Base-by-base conservation (phyloP, 2,329 filamentous ascomycete genomes). In the Fusarium sp. region DNA sequence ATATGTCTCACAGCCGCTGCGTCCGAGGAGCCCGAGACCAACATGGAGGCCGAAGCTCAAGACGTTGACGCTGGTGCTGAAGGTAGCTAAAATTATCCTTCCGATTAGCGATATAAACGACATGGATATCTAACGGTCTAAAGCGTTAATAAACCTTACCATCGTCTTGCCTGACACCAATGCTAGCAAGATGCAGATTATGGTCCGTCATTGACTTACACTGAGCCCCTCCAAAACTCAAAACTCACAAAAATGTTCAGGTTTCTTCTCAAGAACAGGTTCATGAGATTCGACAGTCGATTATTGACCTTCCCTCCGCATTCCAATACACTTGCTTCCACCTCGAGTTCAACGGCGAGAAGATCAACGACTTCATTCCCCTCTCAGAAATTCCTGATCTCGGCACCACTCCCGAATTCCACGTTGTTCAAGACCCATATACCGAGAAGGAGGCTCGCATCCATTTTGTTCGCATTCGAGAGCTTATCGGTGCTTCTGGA, bases 311-410 rank as follows among this genome's bases (percentile, higher is more conserved):
- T 53, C 96, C 96, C 8, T 88, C 92, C 66, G 97, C 95, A 55
- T 96, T 98, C 84, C 94, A 97, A 82, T 98, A 98, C 85, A 97
- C 96, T 57, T 99, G 96, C 86, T 99, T 99, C 85, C 96, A 99
- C 83, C 90, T 99, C 77, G 95, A 98, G 84, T 91, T 95, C 84
- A 91, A 93, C 65, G 93, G 94, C 74, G 86, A 93, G 82, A 92
- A 93, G 73, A 92, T 99, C 87, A 98, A 98, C 81, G 96, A 99
- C 82, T 98, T 96, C 77, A 89, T 97, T 65, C 92, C 97, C 80
- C 88, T 99, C 69, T 94, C 93, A 59, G 95, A 99, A 79, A 92
- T 99, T 60, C 88, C 92, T 50, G 94, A 89, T 61, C 88, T 99
- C 60, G 89, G 89, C 57, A 83, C 91, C 37, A 91, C 94, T 69